Conservation (phyloP, 2,329 filamentous ascomycete genomes). For the Penicillium vulpinum region DNA sequence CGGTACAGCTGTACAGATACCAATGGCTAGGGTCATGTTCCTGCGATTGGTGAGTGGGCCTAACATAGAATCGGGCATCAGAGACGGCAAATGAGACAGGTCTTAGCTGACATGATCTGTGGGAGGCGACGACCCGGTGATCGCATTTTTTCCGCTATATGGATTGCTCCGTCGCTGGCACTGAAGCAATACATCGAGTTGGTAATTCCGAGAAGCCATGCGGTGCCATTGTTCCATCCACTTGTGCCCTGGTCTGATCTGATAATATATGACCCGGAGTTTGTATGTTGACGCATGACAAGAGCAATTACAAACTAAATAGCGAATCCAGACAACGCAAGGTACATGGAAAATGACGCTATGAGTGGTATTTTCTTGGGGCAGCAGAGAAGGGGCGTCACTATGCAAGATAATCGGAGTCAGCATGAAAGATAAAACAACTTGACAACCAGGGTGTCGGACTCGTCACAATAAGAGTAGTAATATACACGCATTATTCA, state of each 20-base stretch:
- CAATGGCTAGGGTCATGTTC: conserved; percentile 18
- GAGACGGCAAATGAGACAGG: not conserved
- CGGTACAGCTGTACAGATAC: not conserved
- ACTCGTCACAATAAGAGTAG: conserved; percentile 5
- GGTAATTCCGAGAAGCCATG: conserved; percentile 18
- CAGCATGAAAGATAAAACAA: not conserved
- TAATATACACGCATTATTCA: conserved; percentile 18
- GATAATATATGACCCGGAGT: not conserved
- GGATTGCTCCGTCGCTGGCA: conserved; percentile 12
- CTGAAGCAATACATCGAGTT: conserved; percentile 19
- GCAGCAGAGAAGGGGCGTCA: conserved; percentile 19
- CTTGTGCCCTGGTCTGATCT: not conserved
- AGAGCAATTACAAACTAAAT: not conserved
- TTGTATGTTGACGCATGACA: not conserved
- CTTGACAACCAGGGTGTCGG: not conserved
- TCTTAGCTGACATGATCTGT: conserved; percentile 15
- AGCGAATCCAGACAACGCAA: not conserved
- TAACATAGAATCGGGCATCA: not conserved
- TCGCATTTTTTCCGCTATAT: conserved; percentile 21
- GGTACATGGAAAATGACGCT: not conserved
- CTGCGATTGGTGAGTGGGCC: conserved; percentile 6
- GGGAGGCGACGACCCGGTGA: conserved; percentile 18
- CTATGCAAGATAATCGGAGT: conserved; percentile 12
- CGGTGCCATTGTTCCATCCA: conserved; percentile 11
- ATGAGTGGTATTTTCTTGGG: conserved; percentile 9